These are phyloP conservation scores for Aspergillus hiratsukae DNA, from an alignment of 2,329 filamentous ascomycete genomes.

Conservation along the genomic window DNA sequence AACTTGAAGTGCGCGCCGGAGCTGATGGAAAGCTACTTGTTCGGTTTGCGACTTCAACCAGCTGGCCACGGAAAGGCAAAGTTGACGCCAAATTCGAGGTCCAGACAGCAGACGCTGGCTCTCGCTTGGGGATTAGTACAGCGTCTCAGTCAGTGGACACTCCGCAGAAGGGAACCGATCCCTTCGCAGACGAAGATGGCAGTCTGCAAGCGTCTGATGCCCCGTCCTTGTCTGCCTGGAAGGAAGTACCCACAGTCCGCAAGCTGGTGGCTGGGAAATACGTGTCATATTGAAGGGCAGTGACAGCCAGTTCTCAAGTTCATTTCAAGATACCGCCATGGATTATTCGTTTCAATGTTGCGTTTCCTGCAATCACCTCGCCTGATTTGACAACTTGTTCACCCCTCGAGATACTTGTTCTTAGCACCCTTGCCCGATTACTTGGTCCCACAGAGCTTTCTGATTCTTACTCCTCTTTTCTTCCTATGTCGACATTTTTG, in stretches of 20 bases:
- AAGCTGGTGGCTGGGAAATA: slow-evolving; percentile 75
- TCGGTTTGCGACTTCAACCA: slow-evolving; percentile 69
- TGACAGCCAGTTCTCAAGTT: too few species aligned
- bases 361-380: background rate
- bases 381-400: slow-evolving; percentile 6
- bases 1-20: slow-evolving; percentile 50
- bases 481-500: background rate
- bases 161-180: slow-evolving; percentile 36
- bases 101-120: slow-evolving; percentile 50
- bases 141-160: slow-evolving; percentile 21
- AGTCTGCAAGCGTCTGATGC: slow-evolving; percentile 21
- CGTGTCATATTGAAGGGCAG: slow-evolving; percentile 46
- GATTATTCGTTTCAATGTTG: background rate
- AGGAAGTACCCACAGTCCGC: slow-evolving; percentile 59
- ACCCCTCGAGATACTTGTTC: background rate
- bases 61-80: slow-evolving; percentile 66
- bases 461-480: slow-evolving; percentile 15
- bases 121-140: slow-evolving; percentile 60
- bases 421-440: background rate
- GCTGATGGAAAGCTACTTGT: slow-evolving; percentile 73
- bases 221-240: slow-evolving; percentile 51
- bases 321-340: background rate
- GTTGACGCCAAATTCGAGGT: slow-evolving; percentile 83
- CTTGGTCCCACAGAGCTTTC: background rate
- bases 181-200: slow-evolving; percentile 45